These are phyloP conservation scores for Backusella morwellensis DNA, from an alignment of 192 early-diverging fungal genomes.

Conservation along the genomic window DNA sequence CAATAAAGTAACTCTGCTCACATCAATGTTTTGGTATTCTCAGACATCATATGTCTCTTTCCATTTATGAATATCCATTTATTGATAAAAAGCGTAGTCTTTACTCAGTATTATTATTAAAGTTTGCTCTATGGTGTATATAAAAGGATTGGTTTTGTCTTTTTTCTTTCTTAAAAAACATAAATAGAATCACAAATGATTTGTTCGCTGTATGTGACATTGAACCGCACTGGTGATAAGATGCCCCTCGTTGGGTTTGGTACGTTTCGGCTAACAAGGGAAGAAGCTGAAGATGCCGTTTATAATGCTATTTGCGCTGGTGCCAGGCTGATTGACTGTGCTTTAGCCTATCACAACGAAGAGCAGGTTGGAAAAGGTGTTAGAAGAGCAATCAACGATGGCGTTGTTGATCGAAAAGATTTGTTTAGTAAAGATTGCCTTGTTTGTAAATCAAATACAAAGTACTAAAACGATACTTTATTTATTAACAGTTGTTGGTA, in stretches of 20 bases:
- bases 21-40: too few species aligned
- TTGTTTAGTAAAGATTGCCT: not conserved
- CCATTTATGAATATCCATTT: too few species aligned
- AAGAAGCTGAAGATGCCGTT: conserved; percentile 25
- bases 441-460: not conserved
- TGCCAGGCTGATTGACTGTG: not conserved
- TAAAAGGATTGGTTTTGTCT: not conserved
- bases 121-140: not conserved
- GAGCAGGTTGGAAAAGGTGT: conserved; percentile 12
- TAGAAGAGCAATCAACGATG: not conserved
- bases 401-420: conserved; percentile 36
- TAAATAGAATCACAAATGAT: not conserved
- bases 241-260: conserved; percentile 14
- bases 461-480: not conserved
- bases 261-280: conserved; percentile 45
- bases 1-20: too few species aligned
- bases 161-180: not conserved
- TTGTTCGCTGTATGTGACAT: not conserved
- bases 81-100: too few species aligned
- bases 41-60: too few species aligned
- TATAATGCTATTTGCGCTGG: not conserved
- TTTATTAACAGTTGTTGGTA: conserved; percentile 23
- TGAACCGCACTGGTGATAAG: not conserved
- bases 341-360: not conserved
- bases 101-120: too few species aligned